Evolutionary conservation across 345 rosid genomes (phyloP).

Genomic region (Lenwebbia sp.): DNA sequence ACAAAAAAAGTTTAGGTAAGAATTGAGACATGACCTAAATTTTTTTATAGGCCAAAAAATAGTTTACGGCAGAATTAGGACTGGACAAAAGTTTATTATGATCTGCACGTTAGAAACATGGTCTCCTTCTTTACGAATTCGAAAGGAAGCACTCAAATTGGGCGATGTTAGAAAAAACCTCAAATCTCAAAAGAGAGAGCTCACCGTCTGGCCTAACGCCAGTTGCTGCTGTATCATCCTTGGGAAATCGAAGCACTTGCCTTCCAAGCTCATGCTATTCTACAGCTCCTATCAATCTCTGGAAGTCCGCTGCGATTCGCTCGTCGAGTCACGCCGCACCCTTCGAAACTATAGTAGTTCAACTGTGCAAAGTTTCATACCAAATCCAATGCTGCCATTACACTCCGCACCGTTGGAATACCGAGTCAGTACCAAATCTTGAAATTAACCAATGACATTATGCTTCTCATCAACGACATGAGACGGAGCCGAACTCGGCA

Average conservation of each 20-base stretch:
- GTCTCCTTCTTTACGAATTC: background rate
- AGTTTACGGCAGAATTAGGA: too few relatives aligned
- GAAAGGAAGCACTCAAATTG: background rate
- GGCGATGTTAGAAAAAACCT: background rate
- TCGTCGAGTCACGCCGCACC: background rate
- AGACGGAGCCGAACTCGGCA: background rate
- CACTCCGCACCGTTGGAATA: background rate
- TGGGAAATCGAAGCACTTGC: background rate
- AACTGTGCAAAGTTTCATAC: background rate
- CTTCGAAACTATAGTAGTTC: background rate
- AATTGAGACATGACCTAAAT: too few relatives aligned
- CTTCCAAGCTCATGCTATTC: background rate
- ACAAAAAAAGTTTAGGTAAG: too few relatives aligned
- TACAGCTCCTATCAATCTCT: background rate
- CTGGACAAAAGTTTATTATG: too few relatives aligned
- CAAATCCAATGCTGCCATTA: background rate
- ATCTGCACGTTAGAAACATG: background rate
- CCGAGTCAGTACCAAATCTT: background rate
- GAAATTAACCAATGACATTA: background rate
- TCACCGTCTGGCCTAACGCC: background rate
- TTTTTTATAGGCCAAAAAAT: too few relatives aligned
- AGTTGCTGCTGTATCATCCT: background rate
- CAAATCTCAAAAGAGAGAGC: background rate
- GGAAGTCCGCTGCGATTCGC: background rate
- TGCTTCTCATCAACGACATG: background rate